Base-by-base conservation (phyloP, 1,284 basidiomycete genomes). In the Heterobasidion parviporum region DNA sequence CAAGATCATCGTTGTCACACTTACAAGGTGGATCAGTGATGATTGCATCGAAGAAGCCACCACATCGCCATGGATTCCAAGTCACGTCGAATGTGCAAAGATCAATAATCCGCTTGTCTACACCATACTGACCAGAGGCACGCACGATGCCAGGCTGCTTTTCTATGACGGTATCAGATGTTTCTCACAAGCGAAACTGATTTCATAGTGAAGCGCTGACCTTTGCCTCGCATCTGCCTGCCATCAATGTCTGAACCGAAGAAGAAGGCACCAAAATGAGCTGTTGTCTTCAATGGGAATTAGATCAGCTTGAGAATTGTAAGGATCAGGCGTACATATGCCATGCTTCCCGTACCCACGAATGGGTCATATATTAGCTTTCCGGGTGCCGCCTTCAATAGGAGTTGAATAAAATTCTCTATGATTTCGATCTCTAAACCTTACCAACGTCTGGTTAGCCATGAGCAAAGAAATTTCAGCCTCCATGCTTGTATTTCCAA, bases 401-500 rank as follows among this genome's bases (percentile, higher is more conserved):
- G 59, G 35, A 47, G 51, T 9, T 52, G 34, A 52, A 53, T 6
- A 12, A 16, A 50, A 54, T 26, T 34, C 14, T 44, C 51, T 18
- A 51, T 50, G 52, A 58, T 8, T 8, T 41, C 15, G 48, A 3
- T 26, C 18, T 6, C 9, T 9, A 18, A 38, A 14, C 8, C 34
- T 46, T 59, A 90, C 94, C 65, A 96, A 73, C 0, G 94, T 87
- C 72, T 99, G 97, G 63, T 94, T 95, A 7, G 95, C 94, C 93
- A 98, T 97, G 41, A 98, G 70, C 47, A 99, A 74, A 1, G 92
- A 94, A 60, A 98, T 89, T 67, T 98, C 94, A 1, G 94, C 85
- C 64, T 98, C 95, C 97, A 99, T 99, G 63, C 90, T 92, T 0
- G 97, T 99, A 64, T 97, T 99, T 8, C 97, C 96, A 67, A 87